Conservation (phyloP, 2,329 filamentous ascomycete genomes). For the Alternaria sp. region DNA sequence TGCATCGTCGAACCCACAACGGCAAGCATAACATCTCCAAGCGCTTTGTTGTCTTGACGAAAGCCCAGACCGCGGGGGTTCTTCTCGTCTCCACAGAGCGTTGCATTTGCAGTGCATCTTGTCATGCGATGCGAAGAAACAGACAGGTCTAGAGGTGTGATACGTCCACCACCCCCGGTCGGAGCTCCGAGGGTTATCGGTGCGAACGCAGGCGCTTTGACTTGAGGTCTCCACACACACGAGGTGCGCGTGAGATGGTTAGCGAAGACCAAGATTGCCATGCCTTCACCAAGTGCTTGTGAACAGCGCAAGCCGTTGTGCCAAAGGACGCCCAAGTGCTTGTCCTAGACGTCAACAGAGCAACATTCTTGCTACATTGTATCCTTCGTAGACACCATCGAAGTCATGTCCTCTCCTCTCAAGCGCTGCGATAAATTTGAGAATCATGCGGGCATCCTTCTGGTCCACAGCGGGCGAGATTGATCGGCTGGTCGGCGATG, state of each 20-base stretch:
- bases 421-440: conserved; percentile 75
- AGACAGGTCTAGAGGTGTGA: conserved; percentile 26
- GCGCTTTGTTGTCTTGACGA: conserved; percentile 66
- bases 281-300: conserved; percentile 72
- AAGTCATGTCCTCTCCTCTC: conserved; percentile 62
- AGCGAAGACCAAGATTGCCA: conserved; percentile 68
- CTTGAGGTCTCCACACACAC: conserved; percentile 71
- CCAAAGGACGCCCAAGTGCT: conserved; percentile 76
- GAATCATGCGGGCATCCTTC: conserved; percentile 72
- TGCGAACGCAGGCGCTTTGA: conserved; percentile 74
- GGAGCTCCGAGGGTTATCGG: conserved; percentile 80
- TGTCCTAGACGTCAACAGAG: conserved; percentile 77
- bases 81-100: conserved; percentile 68
- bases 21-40: conserved; percentile 77
- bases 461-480: conserved; percentile 74
- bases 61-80: conserved; percentile 75
- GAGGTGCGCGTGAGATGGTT: conserved; percentile 69
- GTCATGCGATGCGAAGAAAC: conserved; percentile 62
- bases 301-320: neutral
- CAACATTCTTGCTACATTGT: conserved; percentile 56
- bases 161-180: conserved; percentile 57
- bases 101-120: conserved; percentile 72
- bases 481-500: conserved; percentile 64
- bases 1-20: conserved; percentile 84
- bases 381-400: conserved; percentile 69